phyloP scores from a whole-genome alignment of 306 rosid species.

The Nissolia schottii region DNA sequence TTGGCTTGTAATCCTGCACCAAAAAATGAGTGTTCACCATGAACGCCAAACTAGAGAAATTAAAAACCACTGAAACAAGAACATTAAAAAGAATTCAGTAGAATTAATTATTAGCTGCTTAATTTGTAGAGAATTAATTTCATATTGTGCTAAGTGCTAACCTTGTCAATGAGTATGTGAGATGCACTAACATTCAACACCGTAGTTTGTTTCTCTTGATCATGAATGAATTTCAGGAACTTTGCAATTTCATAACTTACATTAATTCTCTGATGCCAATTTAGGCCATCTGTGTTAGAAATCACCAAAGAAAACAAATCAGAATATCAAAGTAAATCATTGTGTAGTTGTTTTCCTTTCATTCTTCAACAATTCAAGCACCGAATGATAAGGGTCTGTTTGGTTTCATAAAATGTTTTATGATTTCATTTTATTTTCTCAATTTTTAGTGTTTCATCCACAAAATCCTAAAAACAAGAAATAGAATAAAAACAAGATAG shows the following conservation, averaged over 20 bases:
- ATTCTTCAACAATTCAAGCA: not conserved
- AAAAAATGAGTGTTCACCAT: not conserved
- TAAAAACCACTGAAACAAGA: not conserved
- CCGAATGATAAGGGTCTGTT: too few relatives aligned
- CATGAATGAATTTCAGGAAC: conserved; percentile 50
- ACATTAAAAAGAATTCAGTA: not conserved
- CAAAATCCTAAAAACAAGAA: too few relatives aligned
- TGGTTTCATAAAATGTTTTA: too few relatives aligned
- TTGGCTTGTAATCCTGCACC: conserved; percentile 52
- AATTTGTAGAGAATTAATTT: too few relatives aligned
- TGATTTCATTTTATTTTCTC: too few relatives aligned
- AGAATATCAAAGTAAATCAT: not conserved
- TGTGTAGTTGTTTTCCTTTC: not conserved
- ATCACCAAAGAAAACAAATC: not conserved
- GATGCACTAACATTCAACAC: conserved; percentile 41
- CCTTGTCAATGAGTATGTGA: conserved; percentile 59
- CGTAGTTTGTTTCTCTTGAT: conserved; percentile 41
- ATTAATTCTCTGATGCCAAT: conserved; percentile 48
- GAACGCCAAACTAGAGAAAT: not conserved
- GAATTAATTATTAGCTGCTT: too few relatives aligned
- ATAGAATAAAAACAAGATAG: too few relatives aligned
- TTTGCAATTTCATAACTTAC: conserved; percentile 48
- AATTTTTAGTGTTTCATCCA: too few relatives aligned
- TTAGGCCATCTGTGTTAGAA: conserved; percentile 35
- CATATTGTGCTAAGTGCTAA: too few relatives aligned